Evolutionary conservation across 2,329 filamentous ascomycete genomes (phyloP).

Genomic region (Aspergillus tamarii): DNA sequence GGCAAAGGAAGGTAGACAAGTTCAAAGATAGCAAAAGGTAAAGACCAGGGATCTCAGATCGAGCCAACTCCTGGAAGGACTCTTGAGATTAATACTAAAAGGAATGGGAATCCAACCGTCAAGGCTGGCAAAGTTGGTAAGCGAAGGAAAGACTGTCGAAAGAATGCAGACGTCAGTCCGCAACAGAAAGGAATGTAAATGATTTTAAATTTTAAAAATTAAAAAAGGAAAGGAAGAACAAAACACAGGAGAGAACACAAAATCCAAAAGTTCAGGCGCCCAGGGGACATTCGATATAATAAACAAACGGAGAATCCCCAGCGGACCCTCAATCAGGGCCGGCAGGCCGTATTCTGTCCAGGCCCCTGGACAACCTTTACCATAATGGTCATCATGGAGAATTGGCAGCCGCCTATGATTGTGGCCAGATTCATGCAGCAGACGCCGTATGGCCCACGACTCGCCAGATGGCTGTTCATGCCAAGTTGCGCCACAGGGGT

Average conservation of each 20-base stretch:
- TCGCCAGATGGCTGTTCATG: slow-evolving; percentile 6
- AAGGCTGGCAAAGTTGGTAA: slow-evolving; percentile 18
- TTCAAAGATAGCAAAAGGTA: not conserved
- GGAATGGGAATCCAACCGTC: slow-evolving; percentile 25
- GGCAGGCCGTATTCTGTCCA: not conserved
- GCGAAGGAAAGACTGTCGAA: slow-evolving; percentile 9
- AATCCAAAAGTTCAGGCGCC: slow-evolving; percentile 12
- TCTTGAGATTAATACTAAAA: slow-evolving; percentile 11
- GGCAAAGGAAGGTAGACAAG: not conserved
- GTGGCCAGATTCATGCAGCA: slow-evolving; percentile 13
- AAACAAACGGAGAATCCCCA: slow-evolving; percentile 5
- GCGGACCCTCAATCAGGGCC: not conserved
- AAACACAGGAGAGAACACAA: slow-evolving; percentile 12
- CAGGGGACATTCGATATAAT: slow-evolving; percentile 8
- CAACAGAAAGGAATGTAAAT: slow-evolving; percentile 24
- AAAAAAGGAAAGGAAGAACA: slow-evolving; percentile 11
- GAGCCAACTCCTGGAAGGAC: not conserved
- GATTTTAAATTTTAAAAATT: not conserved
- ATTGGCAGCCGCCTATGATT: slow-evolving; percentile 6
- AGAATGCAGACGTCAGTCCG: slow-evolving; percentile 20
- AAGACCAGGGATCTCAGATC: slow-evolving; percentile 13
- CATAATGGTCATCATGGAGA: slow-evolving; percentile 1
- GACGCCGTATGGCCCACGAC: slow-evolving; percentile 7
- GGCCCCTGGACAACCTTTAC: not conserved
- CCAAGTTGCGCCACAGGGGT: slow-evolving; percentile 1